These are phyloP conservation scores for Cucurbita maxima DNA, from an alignment of 306 rosid species.

Conservation along the genomic window DNA sequence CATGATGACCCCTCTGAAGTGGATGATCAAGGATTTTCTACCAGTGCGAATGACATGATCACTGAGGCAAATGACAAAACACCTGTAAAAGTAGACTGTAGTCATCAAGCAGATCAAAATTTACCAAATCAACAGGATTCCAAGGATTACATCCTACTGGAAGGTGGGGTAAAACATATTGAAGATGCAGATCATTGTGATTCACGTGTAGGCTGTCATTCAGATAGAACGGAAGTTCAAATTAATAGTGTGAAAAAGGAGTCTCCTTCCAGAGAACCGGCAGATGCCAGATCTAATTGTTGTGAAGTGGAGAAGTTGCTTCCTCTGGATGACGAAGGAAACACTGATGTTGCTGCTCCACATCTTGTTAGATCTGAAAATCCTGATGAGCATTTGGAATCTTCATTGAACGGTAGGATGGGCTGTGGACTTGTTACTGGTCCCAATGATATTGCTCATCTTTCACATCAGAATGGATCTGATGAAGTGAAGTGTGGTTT, in stretches of 20 bases:
- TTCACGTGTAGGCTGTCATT: constrained; percentile 14
- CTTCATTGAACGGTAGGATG: constrained; percentile 18
- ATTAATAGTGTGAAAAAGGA: constrained; percentile 12
- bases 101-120: constrained; percentile 18
- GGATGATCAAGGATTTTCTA: constrained; percentile 17
- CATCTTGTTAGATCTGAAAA: constrained; percentile 13
- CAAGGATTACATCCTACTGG: constrained; percentile 12
- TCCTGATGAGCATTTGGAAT: constrained; percentile 18
- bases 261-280: constrained; percentile 9
- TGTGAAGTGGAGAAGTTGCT: constrained; percentile 19
- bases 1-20: constrained; percentile 17
- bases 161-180: constrained; percentile 12
- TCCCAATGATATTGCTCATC: constrained; percentile 7
- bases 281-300: constrained; percentile 18
- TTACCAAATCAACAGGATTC: constrained; percentile 16
- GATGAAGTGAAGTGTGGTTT: constrained; percentile 13
- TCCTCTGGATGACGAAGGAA: constrained; percentile 19
- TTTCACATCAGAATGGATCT: constrained; percentile 18
- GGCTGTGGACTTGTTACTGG: constrained; percentile 12
- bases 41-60: constrained; percentile 19
- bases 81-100: constrained; percentile 15
- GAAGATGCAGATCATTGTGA: constrained; percentile 21
- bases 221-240: constrained; percentile 18
- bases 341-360: constrained; percentile 5
- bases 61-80: constrained; percentile 18